Percentiles rank a stretch among this genome's conserved stretches.
phyloP scores from a whole-genome alignment of 2,329 filamentous ascomycete species.

The Monosporascus sp. region DNA sequence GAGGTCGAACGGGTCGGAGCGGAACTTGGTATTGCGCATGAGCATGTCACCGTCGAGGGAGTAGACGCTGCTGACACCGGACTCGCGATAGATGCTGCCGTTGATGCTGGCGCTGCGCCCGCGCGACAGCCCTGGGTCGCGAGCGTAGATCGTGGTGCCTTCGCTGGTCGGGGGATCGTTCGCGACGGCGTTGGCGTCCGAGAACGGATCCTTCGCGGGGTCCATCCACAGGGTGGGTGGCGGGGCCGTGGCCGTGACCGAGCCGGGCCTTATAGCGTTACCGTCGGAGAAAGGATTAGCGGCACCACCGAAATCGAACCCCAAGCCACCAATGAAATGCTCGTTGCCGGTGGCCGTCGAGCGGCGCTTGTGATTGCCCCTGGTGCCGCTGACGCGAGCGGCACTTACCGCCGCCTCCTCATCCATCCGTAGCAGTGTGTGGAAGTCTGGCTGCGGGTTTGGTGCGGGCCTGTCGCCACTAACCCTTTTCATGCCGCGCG shows the following conservation, averaged over 20 bases:
- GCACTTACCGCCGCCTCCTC: slow-evolving; percentile 21
- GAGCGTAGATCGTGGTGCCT: slow-evolving; percentile 34
- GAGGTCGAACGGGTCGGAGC: slow-evolving; percentile 61
- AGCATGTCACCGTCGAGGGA: slow-evolving; percentile 30
- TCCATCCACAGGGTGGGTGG: slow-evolving; percentile 25
- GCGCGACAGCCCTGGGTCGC: slow-evolving; percentile 44
- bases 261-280: slow-evolving; percentile 33
- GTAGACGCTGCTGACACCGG: slow-evolving; percentile 33
- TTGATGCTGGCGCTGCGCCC: slow-evolving; percentile 35
- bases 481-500: slow-evolving; percentile 19
- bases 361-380: slow-evolving; percentile 17
- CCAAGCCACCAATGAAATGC: slow-evolving; percentile 35
- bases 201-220: slow-evolving; percentile 35
- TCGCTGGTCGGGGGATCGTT: slow-evolving; percentile 22
- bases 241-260: slow-evolving; percentile 33
- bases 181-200: slow-evolving; percentile 41
- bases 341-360: slow-evolving; percentile 29
- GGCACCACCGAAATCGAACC: slow-evolving; percentile 28
- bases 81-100: slow-evolving; percentile 32
- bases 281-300: slow-evolving; percentile 44
- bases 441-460: slow-evolving; percentile 35
- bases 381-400: slow-evolving; percentile 3
- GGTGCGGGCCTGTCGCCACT: slow-evolving; percentile 4
- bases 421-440: slow-evolving; percentile 38
- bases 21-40: slow-evolving; percentile 47